phyloP scores from a whole-genome alignment of 371 early-diverging fungal genomes.

The Parasitella parasitica region DNA sequence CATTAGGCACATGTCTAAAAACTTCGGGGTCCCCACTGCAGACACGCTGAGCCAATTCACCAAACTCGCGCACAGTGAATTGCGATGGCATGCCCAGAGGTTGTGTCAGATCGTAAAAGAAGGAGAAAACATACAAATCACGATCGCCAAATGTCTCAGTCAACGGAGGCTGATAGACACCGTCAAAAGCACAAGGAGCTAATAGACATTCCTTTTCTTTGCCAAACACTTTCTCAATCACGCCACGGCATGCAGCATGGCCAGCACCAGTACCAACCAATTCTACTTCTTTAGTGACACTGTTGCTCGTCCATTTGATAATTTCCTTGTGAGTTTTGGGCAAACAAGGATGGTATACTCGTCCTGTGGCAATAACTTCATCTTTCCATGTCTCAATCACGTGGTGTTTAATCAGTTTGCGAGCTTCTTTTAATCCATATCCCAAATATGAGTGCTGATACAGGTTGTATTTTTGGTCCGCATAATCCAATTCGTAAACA shows the following conservation, averaged over 20 bases:
- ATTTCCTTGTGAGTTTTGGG: conserved; percentile 37
- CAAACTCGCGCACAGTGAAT: conserved; percentile 66
- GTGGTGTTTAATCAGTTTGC: conserved; percentile 28
- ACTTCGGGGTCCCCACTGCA: conserved; percentile 53
- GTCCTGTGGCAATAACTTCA: conserved; percentile 9
- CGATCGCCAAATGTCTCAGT: conserved; percentile 63
- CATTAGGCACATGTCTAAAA: conserved; percentile 42
- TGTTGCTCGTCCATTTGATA: conserved; percentile 7
- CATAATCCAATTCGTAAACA: conserved; percentile 67
- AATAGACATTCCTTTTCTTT: conserved; percentile 58
- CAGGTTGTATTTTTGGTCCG: conserved; percentile 67
- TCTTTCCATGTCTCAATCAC: conserved; percentile 30
- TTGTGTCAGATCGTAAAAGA: conserved; percentile 87
- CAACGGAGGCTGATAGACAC: conserved; percentile 88
- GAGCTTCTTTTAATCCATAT: conserved; percentile 87
- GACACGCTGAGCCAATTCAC: conserved; percentile 62
- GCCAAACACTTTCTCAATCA: conserved; percentile 60
- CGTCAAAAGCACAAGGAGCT: conserved; percentile 86
- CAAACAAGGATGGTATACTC: conserved; percentile 42
- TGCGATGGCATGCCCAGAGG: conserved; percentile 69
- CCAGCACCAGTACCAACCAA: conserved; percentile 58
- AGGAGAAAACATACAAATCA: conserved; percentile 93
- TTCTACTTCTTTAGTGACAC: conserved; percentile 13
- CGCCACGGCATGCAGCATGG: conserved; percentile 51
- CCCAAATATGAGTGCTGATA: conserved; percentile 95